Percentiles rank a stretch among this genome's conserved stretches.
phyloP scores from a whole-genome alignment of 75 land plant species.

The Pinus taeda region DNA sequence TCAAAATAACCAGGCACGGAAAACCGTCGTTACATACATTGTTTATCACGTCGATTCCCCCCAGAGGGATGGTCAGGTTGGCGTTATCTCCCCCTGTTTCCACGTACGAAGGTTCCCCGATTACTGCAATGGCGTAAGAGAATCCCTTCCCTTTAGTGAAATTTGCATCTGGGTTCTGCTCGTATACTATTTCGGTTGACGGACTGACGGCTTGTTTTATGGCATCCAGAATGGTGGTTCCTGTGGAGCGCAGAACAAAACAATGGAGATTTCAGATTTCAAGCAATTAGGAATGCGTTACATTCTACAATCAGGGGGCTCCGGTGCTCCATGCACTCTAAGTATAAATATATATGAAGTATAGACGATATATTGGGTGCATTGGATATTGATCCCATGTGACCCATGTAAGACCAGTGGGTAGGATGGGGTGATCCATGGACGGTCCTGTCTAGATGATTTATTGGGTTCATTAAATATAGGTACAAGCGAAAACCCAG shows the following conservation, averaged over 20 bases:
- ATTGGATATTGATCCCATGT: too few species aligned
- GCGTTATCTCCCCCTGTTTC: constrained; percentile 66
- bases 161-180: constrained; percentile 38
- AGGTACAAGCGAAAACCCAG: too few species aligned
- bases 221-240: constrained; percentile 75
- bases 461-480: too few species aligned
- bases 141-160: constrained; percentile 33
- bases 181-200: constrained; percentile 60
- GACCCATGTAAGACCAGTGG: too few species aligned
- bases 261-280: too few species aligned
- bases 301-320: too few species aligned
- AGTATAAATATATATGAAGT: too few species aligned
- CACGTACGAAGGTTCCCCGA: constrained; percentile 80
- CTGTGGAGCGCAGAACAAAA: constrained; percentile 21
- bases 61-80: constrained; percentile 66
- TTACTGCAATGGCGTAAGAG: constrained; percentile 70
- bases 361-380: too few species aligned
- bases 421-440: too few species aligned
- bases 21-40: constrained; percentile 42
- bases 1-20: constrained; percentile 62
- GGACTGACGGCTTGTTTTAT: constrained; percentile 55
- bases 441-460: too few species aligned
- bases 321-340: too few species aligned
- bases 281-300: too few species aligned
- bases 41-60: constrained; percentile 46